Conservation (phyloP, 345 rosid species). For the Durio zibethinus region DNA sequence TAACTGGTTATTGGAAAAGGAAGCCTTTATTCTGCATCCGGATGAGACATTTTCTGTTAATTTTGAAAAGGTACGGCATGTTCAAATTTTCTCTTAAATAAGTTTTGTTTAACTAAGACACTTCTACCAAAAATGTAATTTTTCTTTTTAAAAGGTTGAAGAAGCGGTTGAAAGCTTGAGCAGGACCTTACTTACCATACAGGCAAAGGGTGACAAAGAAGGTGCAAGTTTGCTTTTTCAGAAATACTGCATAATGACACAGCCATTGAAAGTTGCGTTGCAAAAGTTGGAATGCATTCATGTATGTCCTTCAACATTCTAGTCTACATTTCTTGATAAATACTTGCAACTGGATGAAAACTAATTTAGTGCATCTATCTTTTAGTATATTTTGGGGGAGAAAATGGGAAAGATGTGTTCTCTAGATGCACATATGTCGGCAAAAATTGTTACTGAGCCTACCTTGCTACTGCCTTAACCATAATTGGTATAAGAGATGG, state of each 20-base stretch:
- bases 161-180: constrained; percentile 80
- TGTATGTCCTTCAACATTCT: constrained; percentile 34
- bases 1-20: constrained; percentile 87
- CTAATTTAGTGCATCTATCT: not conserved
- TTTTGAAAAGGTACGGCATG: constrained; percentile 62
- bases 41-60: constrained; percentile 73
- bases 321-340: not conserved
- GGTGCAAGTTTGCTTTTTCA: constrained; percentile 63
- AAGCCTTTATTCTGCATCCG: constrained; percentile 57
- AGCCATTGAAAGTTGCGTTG: constrained; percentile 59
- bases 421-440: not conserved
- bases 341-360: not conserved
- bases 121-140: constrained; percentile 9
- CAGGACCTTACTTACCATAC: constrained; percentile 73
- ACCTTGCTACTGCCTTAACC: not conserved
- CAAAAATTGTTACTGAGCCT: not conserved
- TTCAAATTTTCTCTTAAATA: constrained; percentile 7
- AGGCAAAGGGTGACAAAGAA: constrained; percentile 79
- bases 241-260: constrained; percentile 60
- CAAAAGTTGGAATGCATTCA: constrained; percentile 56
- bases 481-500: not conserved
- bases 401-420: not conserved
- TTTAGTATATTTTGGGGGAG: not conserved
- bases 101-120: not conserved
- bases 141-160: constrained; percentile 48